Conservation (phyloP, 2,329 filamentous ascomycete species). For the Colletotrichum melonis region DNA sequence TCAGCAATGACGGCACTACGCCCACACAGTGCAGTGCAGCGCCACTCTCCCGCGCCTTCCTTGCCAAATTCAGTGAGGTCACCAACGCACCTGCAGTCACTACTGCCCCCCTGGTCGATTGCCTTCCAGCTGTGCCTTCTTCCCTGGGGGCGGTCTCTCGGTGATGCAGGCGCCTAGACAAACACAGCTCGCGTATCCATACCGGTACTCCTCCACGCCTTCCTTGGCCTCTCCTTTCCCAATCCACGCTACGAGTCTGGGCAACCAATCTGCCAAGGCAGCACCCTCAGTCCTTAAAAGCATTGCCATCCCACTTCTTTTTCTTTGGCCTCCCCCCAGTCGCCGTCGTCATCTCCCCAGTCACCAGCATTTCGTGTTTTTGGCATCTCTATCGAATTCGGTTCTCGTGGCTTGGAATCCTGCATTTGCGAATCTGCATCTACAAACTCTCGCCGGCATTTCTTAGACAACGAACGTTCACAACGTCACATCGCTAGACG, state of each 20-base stretch:
- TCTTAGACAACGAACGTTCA: background rate
- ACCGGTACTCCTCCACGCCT: background rate
- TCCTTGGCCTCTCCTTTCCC: background rate
- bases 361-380: conserved; percentile 1
- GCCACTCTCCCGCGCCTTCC: background rate
- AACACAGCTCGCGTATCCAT: background rate
- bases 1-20: background rate
- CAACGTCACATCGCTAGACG: background rate
- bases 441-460: background rate
- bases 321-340: conserved; percentile 1
- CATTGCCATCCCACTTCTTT: conserved; percentile 32
- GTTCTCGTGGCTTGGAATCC: conserved; percentile 1
- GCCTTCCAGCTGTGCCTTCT: background rate
- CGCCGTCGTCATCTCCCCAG: background rate
- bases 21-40: background rate
- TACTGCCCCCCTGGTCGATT: background rate
- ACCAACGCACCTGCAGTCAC: conserved; percentile 2
- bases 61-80: conserved; percentile 24
- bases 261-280: conserved; percentile 30
- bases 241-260: conserved; percentile 16
- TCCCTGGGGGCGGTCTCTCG: background rate
- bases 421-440: conserved; percentile 4
- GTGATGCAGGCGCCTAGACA: conserved; percentile 19
- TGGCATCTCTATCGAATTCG: conserved; percentile 16
- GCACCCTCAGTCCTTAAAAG: conserved; percentile 18